Evolutionary conservation across 208 protist species (phyloP), one percentile per base, ranked within the genome.

Genomic region (Endotrypanum monterogeii): DNA sequence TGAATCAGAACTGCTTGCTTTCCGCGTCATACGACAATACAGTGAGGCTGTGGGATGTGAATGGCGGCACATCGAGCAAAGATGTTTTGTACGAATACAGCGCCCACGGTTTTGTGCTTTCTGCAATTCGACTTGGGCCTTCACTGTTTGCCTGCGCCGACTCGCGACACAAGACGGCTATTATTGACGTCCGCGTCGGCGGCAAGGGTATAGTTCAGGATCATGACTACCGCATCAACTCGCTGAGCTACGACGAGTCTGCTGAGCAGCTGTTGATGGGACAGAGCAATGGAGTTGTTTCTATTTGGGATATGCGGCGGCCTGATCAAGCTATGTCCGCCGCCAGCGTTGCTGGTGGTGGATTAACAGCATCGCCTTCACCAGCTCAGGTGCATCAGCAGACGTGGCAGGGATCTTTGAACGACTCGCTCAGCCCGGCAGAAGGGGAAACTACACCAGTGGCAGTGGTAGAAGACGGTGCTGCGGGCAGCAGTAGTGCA

Each of bases 11-110:
- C 63, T 76, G 70, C 46, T 23, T 97, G 46, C 85, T 97, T 9
- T 92, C 89, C 58, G 93, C 88, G 14, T 95, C 90, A 18, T 95
- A 92, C 85, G 93, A 97, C 72, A 78, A 81, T 57, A 95, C 90
- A 30, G 90, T 95, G 62, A 94, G 88, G 81, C 74, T 95, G 78
- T 97, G 93, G 89, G 93, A 97, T 65, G 74, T 85, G 41, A 86
- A 89, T 23, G 80, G 82, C n/a, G 76, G 79, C 20, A 76, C 81
- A 57, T 52, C 46, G 39, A 66, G 74, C 39, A 82, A 76, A 35
- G 80, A 87, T 7, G 62, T 90, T 0, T 65, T 80, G 18, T 95
- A 87, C 69, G 76, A 91, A 57, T 85, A 93, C 80, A 83, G 61
- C 46, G 75, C 90, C 11, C 79, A 78, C 61, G 90, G 89, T n/a